These are phyloP conservation scores for Conidiobolus incongruus DNA, from an alignment of 371 early-diverging fungal genomes.

Conservation along the genomic window DNA sequence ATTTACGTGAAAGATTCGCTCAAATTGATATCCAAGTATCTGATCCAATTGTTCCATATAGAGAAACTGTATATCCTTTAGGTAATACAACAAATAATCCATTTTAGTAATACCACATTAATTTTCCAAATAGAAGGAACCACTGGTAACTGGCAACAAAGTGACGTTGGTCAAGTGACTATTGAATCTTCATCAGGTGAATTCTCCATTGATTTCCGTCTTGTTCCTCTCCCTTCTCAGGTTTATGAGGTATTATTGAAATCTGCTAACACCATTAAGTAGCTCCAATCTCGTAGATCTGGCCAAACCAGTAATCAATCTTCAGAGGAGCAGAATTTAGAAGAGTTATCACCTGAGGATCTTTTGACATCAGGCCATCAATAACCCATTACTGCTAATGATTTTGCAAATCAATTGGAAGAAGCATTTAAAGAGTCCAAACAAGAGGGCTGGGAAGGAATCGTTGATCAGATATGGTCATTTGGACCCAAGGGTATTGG, in stretches of 20 bases:
- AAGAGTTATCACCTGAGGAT: neutral
- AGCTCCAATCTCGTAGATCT: constrained; percentile 5
- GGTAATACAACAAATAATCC: neutral
- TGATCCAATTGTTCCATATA: constrained; percentile 90
- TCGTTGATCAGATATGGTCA: constrained; percentile 26
- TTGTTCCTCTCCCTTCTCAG: constrained; percentile 54
- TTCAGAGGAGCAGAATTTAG: neutral
- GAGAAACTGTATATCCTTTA: constrained; percentile 44
- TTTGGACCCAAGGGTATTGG: constrained; percentile 74
- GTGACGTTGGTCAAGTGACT: constrained; percentile 39
- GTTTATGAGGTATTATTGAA: constrained; percentile 28
- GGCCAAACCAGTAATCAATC: neutral
- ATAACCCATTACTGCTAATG: neutral
- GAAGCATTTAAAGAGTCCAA: constrained; percentile 6
- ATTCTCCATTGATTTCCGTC: constrained; percentile 41
- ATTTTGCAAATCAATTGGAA: constrained; percentile 6
- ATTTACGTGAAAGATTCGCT: constrained; percentile 81
- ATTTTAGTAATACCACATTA: no score
- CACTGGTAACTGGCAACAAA: constrained; percentile 10
- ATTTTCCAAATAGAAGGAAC: no score
- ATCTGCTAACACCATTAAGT: constrained; percentile 7
- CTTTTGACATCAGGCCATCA: neutral
- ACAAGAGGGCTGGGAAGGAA: constrained; percentile 8
- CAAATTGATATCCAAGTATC: constrained; percentile 83
- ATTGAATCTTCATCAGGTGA: constrained; percentile 40